Evolutionary conservation across 2,329 filamentous ascomycete species (phyloP).

Genomic region (Biscogniauxia marginata): DNA sequence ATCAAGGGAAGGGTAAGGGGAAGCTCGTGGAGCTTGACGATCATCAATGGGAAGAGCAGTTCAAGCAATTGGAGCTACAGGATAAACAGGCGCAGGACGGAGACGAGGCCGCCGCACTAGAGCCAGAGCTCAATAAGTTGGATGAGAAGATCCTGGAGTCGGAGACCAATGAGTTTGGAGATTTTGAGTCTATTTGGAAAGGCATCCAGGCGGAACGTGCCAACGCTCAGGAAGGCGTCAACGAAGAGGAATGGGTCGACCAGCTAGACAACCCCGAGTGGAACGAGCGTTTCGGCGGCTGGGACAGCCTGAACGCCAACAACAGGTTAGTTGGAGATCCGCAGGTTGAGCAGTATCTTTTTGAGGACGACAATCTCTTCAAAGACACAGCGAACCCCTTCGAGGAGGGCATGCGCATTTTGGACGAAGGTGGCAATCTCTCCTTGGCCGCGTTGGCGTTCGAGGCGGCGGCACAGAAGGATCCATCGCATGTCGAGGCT

Average conservation of each 20-base stretch:
- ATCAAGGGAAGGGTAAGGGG: constrained; percentile 74
- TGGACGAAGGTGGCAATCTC: constrained; percentile 90
- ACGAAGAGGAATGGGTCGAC: constrained; percentile 60
- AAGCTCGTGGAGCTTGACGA: constrained; percentile 95
- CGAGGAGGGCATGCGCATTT: constrained; percentile 88
- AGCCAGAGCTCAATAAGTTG: constrained; percentile 84
- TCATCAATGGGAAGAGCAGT: constrained; percentile 93
- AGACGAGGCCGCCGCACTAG: constrained; percentile 70
- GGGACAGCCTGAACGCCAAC: constrained; percentile 50
- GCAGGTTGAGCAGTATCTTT: constrained; percentile 84
- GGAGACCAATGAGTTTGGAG: constrained; percentile 74
- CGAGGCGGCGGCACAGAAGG: constrained; percentile 90
- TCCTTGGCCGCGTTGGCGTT: constrained; percentile 92
- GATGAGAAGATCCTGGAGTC: constrained; percentile 64
- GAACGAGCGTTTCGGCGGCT: constrained; percentile 64
- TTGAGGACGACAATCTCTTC: constrained; percentile 93
- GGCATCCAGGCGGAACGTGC: constrained; percentile 77
- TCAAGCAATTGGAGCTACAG: constrained; percentile 66
- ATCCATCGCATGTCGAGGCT: constrained; percentile 82
- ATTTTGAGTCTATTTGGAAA: constrained; percentile 88
- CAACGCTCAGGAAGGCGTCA: constrained; percentile 65
- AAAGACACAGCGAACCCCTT: constrained; percentile 79
- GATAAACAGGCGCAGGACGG: constrained; percentile 48
- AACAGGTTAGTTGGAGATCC: constrained; percentile 61
- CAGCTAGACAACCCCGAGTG: constrained; percentile 78